Conservation (phyloP, 106 monocot genomes). For the Dioscorea alata region DNA sequence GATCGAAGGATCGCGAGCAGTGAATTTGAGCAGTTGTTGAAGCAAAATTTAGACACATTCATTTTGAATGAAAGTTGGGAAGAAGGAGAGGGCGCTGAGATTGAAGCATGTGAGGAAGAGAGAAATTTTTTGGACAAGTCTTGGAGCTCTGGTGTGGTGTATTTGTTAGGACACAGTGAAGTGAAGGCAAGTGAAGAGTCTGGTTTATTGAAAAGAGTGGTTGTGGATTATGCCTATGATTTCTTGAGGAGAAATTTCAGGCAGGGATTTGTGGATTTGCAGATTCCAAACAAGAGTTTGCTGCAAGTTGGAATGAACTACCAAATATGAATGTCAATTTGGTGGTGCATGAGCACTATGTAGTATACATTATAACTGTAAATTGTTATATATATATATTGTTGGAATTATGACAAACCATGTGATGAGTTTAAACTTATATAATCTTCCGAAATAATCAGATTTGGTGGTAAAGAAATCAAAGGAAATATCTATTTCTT, state of each 20-base stretch:
- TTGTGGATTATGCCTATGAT: constrained; percentile 37
- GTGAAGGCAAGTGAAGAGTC: constrained; percentile 46
- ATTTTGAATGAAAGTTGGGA: constrained; percentile 14
- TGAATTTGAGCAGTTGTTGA: constrained; percentile 33
- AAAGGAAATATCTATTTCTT: too few relatives aligned
- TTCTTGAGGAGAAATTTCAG: constrained; percentile 54
- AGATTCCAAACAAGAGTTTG: constrained; percentile 51
- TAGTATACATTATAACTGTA: too few relatives aligned
- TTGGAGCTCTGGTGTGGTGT: constrained; percentile 26
- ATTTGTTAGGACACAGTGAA: constrained; percentile 40
- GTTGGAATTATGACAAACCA: too few relatives aligned
- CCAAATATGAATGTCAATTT: constrained; percentile 9
- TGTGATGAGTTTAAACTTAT: too few relatives aligned
- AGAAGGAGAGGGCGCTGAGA: background rate
- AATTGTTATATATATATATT: too few relatives aligned
- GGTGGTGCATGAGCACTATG: too few relatives aligned
- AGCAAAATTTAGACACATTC: constrained; percentile 36
- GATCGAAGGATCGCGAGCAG: constrained; percentile 18
- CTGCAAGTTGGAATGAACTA: constrained; percentile 46
- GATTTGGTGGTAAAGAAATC: too few relatives aligned
- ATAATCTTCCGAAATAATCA: too few relatives aligned
- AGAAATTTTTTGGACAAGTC: constrained; percentile 30
- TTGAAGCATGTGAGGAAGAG: constrained; percentile 25
- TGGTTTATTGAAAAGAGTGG: constrained; percentile 38
- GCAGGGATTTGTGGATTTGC: constrained; percentile 37